Conservation (phyloP, 2,329 filamentous ascomycete genomes). For the Colletotrichum phormii region DNA sequence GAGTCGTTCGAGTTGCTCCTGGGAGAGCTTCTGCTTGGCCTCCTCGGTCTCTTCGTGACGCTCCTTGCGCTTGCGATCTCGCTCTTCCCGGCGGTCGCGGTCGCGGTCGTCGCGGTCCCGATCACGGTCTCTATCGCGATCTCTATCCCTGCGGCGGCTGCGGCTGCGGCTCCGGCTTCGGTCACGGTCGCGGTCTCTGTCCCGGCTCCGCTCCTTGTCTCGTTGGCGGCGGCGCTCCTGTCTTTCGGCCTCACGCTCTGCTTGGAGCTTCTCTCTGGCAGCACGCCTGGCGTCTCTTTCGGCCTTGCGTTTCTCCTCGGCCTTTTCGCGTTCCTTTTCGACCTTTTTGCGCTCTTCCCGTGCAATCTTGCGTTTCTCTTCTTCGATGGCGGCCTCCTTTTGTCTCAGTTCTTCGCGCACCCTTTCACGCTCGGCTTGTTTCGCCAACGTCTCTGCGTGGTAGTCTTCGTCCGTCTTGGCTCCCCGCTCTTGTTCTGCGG, state of each 20-base stretch:
- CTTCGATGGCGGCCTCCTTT: conserved; percentile 70
- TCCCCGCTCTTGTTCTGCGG: conserved; percentile 72
- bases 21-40: conserved; percentile 65
- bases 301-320: conserved; percentile 61
- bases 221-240: conserved; percentile 62
- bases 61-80: conserved; percentile 49
- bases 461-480: conserved; percentile 81
- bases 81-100: conserved; percentile 42
- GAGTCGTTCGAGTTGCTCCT: conserved; percentile 68
- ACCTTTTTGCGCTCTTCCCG: conserved; percentile 65
- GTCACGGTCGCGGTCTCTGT: conserved; percentile 53
- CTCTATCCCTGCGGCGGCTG: conserved; percentile 40
- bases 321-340: conserved; percentile 61
- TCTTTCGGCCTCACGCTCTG: conserved; percentile 63
- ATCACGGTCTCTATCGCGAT: conserved; percentile 45
- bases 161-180: conserved; percentile 42
- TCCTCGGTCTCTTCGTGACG: conserved; percentile 56
- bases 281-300: conserved; percentile 62
- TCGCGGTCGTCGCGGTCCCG: conserved; percentile 46
- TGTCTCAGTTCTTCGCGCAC: conserved; percentile 70
- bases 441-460: conserved; percentile 72
- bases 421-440: conserved; percentile 70
- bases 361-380: conserved; percentile 70
- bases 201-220: conserved; percentile 55
- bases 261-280: conserved; percentile 53